Base-by-base conservation (phyloP, 176 grass and related monocot genomes). In the Rhipidocladum racemiflorum region DNA sequence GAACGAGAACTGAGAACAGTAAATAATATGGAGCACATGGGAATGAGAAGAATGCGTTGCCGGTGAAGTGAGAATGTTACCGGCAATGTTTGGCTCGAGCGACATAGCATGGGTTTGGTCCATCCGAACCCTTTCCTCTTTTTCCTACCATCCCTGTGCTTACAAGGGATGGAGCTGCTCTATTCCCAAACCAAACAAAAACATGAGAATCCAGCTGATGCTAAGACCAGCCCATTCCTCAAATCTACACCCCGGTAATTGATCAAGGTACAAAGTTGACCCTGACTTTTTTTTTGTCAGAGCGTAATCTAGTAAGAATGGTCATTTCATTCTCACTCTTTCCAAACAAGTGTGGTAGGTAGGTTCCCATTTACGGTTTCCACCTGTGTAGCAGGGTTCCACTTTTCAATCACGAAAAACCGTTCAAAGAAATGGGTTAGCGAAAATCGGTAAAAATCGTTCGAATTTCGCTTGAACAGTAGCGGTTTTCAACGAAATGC, bases 181-280 rank as follows among this genome's bases (percentile, higher is more conserved):
- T 18, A 51, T 7, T 18, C 16, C 20, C 49, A 51, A 20, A 18
- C 54, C 9, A 27, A 27, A 59, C 10, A 24, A 23, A 57, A 57
- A 24, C 23, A 59, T 3, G 10, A 59, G 10, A 4, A 12, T 25
- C n/a, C 23, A 8, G n/a, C 5, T 59, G 23, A 10, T 28, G 25
- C 57, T 15, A 6, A 9, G 59, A 61, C 59, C 27, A 29, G 1
- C 59, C 11, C 59, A 7, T 61, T 28, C 25, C 59, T 61, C 13
- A 16, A 15, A 61, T 14, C 25, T 16, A 7, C 27, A 17, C 61
- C 61, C 25, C 29, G 28, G 3, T 32, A 18, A 64, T 17, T 4
- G 61, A 64, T 3, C 29, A 34, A 72, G 23, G 81, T 40, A 66
- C 49, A 36, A 1, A 68, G 82, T 35, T 84, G 72, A 36, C 82